Conservation (phyloP, 495 filamentous ascomycete species). For the Sordaria brevicollis region DNA sequence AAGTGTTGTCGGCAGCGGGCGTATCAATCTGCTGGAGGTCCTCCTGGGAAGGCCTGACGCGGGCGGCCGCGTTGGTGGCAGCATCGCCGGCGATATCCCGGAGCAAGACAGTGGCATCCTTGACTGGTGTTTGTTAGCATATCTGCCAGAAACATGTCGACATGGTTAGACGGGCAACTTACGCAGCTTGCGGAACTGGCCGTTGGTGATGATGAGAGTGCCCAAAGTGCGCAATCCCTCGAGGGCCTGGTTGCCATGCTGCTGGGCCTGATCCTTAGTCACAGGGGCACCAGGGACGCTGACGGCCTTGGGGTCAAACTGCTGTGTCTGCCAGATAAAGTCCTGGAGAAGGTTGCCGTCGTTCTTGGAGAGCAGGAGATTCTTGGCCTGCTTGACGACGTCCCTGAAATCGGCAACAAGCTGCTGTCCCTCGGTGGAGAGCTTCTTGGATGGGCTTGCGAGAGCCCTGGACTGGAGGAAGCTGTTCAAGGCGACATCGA, state of each 20-base stretch:
- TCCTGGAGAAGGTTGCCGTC: slow-evolving; percentile 89
- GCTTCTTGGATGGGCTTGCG: slow-evolving; percentile 58
- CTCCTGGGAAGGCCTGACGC: slow-evolving; percentile 70
- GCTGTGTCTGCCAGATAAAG: slow-evolving; percentile 87
- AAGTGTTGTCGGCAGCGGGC: slow-evolving; percentile 79
- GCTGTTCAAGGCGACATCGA: slow-evolving; percentile 86
- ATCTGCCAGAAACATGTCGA: slow-evolving; percentile 15
- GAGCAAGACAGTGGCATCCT: slow-evolving; percentile 70
- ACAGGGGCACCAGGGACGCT: slow-evolving; percentile 53
- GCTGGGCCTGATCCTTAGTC: slow-evolving; percentile 61
- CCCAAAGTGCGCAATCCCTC: slow-evolving; percentile 86
- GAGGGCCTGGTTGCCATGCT: slow-evolving; percentile 69
- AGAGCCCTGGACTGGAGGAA: slow-evolving; percentile 59
- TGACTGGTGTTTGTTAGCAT: slow-evolving; percentile 60
- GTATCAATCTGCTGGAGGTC: slow-evolving; percentile 65
- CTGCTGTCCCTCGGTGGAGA: slow-evolving; percentile 69
- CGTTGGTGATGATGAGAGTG: slow-evolving; percentile 85
- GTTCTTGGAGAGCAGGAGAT: slow-evolving; percentile 87
- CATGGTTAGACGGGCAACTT: slow-evolving; percentile 26
- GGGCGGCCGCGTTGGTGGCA: slow-evolving; percentile 68
- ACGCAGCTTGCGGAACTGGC: slow-evolving; percentile 92
- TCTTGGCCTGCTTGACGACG: slow-evolving; percentile 82
- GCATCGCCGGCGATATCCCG: slow-evolving; percentile 88
- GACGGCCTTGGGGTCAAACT: slow-evolving; percentile 53
- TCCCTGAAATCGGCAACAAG: slow-evolving; percentile 69